A percentile compares a stretch with the other conserved stretches of the same genome.
These are phyloP conservation scores for Gentiana dahurica DNA, from an alignment of 257 asterid species.

Conservation along the genomic window DNA sequence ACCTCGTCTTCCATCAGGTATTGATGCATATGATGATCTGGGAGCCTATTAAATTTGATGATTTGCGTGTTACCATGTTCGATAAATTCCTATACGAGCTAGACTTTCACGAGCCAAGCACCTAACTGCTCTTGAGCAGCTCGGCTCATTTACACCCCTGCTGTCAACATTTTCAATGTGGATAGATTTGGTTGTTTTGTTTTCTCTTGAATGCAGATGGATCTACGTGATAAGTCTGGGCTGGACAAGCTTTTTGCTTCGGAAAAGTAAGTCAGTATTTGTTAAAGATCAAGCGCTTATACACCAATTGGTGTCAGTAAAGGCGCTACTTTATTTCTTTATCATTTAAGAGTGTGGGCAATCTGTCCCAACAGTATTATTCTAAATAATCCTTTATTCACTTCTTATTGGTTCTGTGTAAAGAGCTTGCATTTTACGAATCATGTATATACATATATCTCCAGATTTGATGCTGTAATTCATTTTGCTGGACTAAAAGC, in stretches of 20 bases:
- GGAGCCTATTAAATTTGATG: no score
- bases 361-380: no score
- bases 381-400: not conserved
- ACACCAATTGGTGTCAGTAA: no score
- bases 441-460: slow-evolving; percentile 1
- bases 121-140: no score
- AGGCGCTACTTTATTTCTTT: no score
- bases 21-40: not conserved
- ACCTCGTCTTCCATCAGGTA: slow-evolving; percentile 70
- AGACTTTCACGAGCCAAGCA: not conserved
- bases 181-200: slow-evolving; percentile 7
- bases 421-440: not conserved
- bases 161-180: not conserved
- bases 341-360: no score
- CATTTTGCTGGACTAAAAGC: slow-evolving; percentile 99
- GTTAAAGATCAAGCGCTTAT: not conserved
- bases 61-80: not conserved
- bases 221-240: slow-evolving; percentile 76
- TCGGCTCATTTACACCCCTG: no score
- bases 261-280: slow-evolving; percentile 49
- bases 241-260: slow-evolving; percentile 75
- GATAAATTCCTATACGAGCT: not conserved
- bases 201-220: slow-evolving; percentile 44
- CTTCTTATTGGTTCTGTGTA: not conserved
- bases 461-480: slow-evolving; percentile 89